A percentile compares a stretch with the other conserved stretches of the same genome.
These are phyloP conservation scores for Lasiodiplodia hormozganensis DNA, from an alignment of 2,329 filamentous ascomycete genomes.

Conservation along the genomic window DNA sequence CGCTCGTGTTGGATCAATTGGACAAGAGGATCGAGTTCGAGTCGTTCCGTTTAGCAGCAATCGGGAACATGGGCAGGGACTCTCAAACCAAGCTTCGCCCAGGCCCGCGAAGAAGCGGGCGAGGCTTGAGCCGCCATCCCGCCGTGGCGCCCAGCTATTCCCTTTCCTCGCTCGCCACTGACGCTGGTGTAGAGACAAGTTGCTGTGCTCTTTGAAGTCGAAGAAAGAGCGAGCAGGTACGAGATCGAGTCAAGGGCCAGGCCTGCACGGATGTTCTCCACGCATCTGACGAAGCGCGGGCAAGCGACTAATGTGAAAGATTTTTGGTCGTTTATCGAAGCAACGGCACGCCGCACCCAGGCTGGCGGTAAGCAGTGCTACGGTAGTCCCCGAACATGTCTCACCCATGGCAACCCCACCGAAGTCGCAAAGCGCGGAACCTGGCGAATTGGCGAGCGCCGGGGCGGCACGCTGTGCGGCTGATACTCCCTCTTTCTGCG, in stretches of 20 bases:
- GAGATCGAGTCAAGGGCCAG: neutral
- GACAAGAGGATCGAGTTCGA: neutral
- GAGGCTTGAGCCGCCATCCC: slow-evolving; percentile 21
- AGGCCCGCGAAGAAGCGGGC: slow-evolving; percentile 8
- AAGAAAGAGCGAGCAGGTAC: neutral
- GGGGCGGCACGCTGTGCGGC: slow-evolving; percentile 2
- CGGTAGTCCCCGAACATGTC: neutral
- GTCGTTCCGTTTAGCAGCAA: neutral
- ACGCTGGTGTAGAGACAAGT: slow-evolving; percentile 15
- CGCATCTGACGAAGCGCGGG: neutral
- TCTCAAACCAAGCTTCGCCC: slow-evolving; percentile 11
- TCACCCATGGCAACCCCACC: neutral
- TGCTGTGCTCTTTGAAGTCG: neutral
- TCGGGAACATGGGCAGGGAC: neutral
- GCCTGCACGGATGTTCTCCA: neutral
- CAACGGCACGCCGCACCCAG: slow-evolving; percentile 6
- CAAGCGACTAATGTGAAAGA: neutral
- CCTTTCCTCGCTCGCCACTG: neutral
- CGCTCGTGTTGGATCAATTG: neutral
- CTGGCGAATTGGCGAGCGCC: neutral
- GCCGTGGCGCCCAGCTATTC: slow-evolving; percentile 2
- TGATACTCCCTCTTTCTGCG: neutral
- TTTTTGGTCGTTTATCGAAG: neutral
- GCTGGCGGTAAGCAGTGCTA: neutral
- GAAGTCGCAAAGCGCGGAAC: neutral